These are phyloP conservation scores for Jaenimonas drosophilae DNA, from an alignment of 208 protist genomes.

Conservation along the genomic window DNA sequence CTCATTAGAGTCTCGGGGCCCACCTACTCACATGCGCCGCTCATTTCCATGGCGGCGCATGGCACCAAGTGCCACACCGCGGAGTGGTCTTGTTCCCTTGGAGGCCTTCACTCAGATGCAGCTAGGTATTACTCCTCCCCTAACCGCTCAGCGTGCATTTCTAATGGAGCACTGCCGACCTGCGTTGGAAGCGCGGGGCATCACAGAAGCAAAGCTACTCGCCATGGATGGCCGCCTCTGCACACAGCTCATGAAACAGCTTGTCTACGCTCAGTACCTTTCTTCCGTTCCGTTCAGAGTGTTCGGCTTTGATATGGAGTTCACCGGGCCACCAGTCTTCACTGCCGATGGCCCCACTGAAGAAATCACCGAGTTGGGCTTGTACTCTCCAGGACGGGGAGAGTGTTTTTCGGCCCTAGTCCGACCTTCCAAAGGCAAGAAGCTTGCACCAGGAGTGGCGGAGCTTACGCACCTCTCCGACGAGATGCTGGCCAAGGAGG, in stretches of 20 bases:
- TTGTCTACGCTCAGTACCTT: conserved; percentile 79
- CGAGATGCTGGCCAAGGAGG: conserved; percentile 53
- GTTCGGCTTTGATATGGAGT: conserved; percentile 87
- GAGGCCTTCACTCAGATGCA: conserved; percentile 80
- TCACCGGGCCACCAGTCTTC: conserved; percentile 78
- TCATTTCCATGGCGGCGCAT: no score
- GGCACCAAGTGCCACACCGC: no score
- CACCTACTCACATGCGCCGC: no score
- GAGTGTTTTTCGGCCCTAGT: conserved; percentile 69
- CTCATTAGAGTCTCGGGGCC: no score
- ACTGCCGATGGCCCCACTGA: conserved; percentile 74
- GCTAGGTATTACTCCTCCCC: conserved; percentile 63
- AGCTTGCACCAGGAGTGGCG: conserved; percentile 42
- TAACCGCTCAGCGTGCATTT: conserved; percentile 61
- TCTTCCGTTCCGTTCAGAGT: conserved; percentile 74
- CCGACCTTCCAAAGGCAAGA: conserved; percentile 35
- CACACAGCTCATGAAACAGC: conserved; percentile 45
- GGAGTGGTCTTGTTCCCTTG: conserved; percentile 34
- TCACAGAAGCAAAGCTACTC: conserved; percentile 68
- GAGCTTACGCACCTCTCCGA: conserved; percentile 75
- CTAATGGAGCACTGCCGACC: conserved; percentile 61
- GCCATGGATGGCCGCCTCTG: conserved; percentile 74
- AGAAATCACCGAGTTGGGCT: conserved; percentile 82
- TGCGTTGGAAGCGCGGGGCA: conserved; percentile 53
- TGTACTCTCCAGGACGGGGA: conserved; percentile 70